Base-by-base conservation (phyloP, 345 rosid genomes). In the Euphorbia tirucalli region DNA sequence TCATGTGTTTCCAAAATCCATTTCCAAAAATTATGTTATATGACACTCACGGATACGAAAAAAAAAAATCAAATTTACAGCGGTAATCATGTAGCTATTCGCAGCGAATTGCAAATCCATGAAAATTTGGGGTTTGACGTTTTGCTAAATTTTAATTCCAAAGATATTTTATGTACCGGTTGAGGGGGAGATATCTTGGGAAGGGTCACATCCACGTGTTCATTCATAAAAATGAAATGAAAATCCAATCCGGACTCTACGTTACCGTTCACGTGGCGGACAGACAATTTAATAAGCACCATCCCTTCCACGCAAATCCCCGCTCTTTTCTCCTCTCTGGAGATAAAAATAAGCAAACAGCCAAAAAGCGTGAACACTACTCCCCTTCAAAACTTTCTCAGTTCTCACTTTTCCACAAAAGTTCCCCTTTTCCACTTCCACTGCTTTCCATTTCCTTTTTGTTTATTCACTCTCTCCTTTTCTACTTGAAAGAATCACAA, bases 181-280 rank as follows among this genome's bases (percentile, higher is more conserved):
- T n/a, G 37, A 11, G 44, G 9, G 44, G 44, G 44, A 41, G 18
- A 14, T 16, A 27, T 46, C 31, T 56, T 25, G 60, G 70, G 37
- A 57, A 70, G 6, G 41, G 37, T 10, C 18, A 24, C 15, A 43
- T 3, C 52, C 35, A 57, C 7, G 27, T 54, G 64, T 68, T 11
- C 44, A n/a, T n/a, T n/a, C n/a, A n/a, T n/a, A n/a, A n/a, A n/a
- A 0, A 57, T 48, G n/a, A 5, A 41, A 72, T 46, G 72, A 18
- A 11, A 64, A 0, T 41, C 44, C 44, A 18, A 52, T 44, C 3
- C 50, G 25, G 39, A 43, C 60, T n/a, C 62, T 37, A 21, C 73
- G 65, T 50, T 30, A 71, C 85, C 85, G 74, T 80, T 83, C 87
- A 88, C 93, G 89, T 88, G 93, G 82, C 89, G 68, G 79, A 52